Evolutionary conservation across 208 protist genomes (phyloP), one percentile per base, ranked within the genome.

Genomic region (Wallacemonas rigidus): DNA sequence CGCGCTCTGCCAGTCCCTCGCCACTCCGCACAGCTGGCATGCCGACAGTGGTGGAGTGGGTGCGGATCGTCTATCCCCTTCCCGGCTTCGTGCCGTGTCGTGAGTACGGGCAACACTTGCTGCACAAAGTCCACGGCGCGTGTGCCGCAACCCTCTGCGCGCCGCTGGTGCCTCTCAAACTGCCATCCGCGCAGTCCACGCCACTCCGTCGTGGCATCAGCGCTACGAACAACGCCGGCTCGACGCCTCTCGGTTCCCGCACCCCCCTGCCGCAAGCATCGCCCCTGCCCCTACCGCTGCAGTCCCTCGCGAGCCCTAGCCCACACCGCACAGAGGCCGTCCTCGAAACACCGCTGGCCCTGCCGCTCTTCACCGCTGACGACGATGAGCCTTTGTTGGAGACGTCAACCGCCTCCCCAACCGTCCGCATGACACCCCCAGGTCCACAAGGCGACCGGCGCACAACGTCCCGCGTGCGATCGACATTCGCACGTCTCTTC

Each of bases 71-170:
- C 4, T 72, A 53, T 41, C 68, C 68, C 39, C 14, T 72, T 8
- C 6, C 15, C 35, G 68, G 68, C 40, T 44, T 53, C 38, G 50
- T 56, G 14, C n/a, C 40, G 51, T 57, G 51, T 4, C 9, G 3
- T 5, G 54, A 26, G 41, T 41, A 38, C 36, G 68, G 68, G 9
- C 65, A 70, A 7, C 51, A 56, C 65, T 48, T 70, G 11, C 11
- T 58, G 43, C 51, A 70, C 51, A 56, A 70, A 39, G 53, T 62
- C 40, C 54, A 72, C 68, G 68, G 50, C n/a, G 41, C 15, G 17
- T 26, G 3, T 15, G 12, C 60, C 14, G 60, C 41, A 38, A 26
- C 26, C 41, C 36, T 65, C 8, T 65, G 60, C 43, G 4, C 60
- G 38, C 12, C 60, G 3, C 43, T 65, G 60, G 14, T 26, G 8